Percentiles rank a stretch among this genome's conserved stretches.
phyloP scores from a whole-genome alignment of 768 basidiomycete species.

The Dioszegia crocea region DNA sequence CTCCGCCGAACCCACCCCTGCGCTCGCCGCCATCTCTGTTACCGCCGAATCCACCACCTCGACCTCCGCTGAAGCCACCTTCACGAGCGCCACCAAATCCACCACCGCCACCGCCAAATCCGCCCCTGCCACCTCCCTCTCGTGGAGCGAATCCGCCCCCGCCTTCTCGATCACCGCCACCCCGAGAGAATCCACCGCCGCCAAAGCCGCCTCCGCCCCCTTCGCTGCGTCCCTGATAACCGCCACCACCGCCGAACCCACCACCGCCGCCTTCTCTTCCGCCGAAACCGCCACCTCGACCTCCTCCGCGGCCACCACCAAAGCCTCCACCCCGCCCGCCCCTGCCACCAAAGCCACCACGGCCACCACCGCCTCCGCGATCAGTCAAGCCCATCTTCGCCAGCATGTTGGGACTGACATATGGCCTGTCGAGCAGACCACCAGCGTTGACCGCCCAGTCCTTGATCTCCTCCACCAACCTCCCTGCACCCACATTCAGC shows the following conservation, averaged over 20 bases:
- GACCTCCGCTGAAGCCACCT: conserved; percentile 1
- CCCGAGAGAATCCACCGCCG: too few relatives aligned
- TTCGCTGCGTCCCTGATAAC: not conserved
- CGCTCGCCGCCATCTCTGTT: not conserved
- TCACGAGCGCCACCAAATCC: not conserved
- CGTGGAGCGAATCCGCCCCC: not conserved
- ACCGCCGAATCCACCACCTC: not conserved
- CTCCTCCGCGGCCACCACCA: conserved; percentile 15
- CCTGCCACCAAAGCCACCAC: conserved; percentile 15
- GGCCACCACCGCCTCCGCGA: conserved; percentile 16
- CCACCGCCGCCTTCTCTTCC: conserved; percentile 16
- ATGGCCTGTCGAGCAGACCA: conserved; percentile 58
- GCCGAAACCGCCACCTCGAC: conserved; percentile 18
- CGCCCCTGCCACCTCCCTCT: too few relatives aligned
- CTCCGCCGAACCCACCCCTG: not conserved
- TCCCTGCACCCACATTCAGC: conserved; percentile 54
- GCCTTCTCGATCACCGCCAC: not conserved
- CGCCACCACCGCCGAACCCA: not conserved
- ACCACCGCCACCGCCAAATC: conserved; percentile 11
- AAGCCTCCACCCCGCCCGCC: conserved; percentile 17
- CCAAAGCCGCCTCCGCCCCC: not conserved
- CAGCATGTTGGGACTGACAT: conserved; percentile 57
- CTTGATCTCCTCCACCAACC: conserved; percentile 59
- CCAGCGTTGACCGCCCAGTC: conserved; percentile 61
- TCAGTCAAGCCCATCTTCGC: conserved; percentile 50